Evolutionary conservation across 306 rosid species (phyloP), one percentile per base, ranked within the genome.

Genomic region (Betula pendula): DNA sequence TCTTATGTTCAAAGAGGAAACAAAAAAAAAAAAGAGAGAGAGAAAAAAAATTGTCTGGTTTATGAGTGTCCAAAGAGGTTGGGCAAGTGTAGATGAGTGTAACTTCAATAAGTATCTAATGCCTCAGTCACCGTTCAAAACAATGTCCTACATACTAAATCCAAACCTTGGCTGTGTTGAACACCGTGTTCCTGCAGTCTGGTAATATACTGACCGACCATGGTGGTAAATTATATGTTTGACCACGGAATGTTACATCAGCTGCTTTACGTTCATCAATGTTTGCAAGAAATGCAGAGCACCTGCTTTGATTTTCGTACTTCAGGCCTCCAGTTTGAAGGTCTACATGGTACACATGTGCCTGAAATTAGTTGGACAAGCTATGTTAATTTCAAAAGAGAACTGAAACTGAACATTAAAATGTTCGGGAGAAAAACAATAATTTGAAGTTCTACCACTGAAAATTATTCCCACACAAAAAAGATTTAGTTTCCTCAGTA

Each of bases 201-300:
- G 97, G 98, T 82, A 94, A 86, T 77, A 94, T 83, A 75, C 97
- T 94, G 77, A 94, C 98, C 0, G 98, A 94, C 98, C 98, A 92
- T 40, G 98, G 93, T 73, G 98, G 98, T 80, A 94, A 44, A 33
- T 75, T 83, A 84, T 94, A 94, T 71, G 72, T 89, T 83, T 81
- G 81, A 74, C 95, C 96, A n/a, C n/a, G 90, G 79, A 94, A 92
- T 45, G 86, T 87, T 72, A 94, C 96, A 63, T 85, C 58, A 52
- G 93, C 95, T 27, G 81, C 80, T 60, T 79, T 90, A 53, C 42
- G 79, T 70, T 89, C 96, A 75, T 94, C 98, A 68, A 92, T 94
- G 78, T 94, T 94, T 73, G 98, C 98, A 74, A 94, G 93, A 86
- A 94, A 94, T 25, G 97, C 93, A 42, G 95, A 88, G 89, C 98